phyloP scores from a whole-genome alignment of 129 eudicot genomes.

The Flaveria linearis region DNA sequence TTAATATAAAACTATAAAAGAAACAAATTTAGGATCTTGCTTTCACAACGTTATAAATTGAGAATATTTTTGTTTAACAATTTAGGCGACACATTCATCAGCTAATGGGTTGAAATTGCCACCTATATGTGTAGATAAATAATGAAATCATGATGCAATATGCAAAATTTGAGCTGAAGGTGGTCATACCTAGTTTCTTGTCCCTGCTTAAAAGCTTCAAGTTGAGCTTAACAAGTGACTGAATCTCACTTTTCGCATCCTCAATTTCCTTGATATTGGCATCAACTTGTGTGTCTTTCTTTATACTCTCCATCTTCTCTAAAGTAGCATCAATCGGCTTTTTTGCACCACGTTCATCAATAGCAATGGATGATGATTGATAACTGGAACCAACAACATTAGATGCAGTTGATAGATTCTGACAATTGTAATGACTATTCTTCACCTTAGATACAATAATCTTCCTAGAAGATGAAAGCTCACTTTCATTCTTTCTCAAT shows the following conservation, averaged over 20 bases:
- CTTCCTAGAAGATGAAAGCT: conserved; percentile 30
- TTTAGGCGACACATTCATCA: neutral
- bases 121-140: neutral
- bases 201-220: conserved; percentile 60
- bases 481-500: conserved; percentile 24
- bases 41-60: no score
- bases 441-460: conserved; percentile 21
- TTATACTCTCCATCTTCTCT: conserved; percentile 16
- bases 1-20: no score
- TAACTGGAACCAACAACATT: conserved; percentile 13
- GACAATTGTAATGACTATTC: conserved; percentile 23
- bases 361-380: conserved; percentile 29
- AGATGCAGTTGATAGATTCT: conserved; percentile 22
- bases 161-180: neutral
- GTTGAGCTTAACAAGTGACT: conserved; percentile 90
- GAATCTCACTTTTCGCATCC: conserved; percentile 80
- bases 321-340: conserved; percentile 24
- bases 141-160: neutral
- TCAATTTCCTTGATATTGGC: conserved; percentile 28
- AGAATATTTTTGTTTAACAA: no score
- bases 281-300: conserved; percentile 26
- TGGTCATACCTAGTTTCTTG: conserved; percentile 61
- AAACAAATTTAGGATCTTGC: no score
- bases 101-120: neutral
- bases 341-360: conserved; percentile 22